Percentiles rank a stretch among this genome's conserved stretches.
phyloP scores from a whole-genome alignment of 805 yeast species.

The Maudiozyma turicensis region DNA sequence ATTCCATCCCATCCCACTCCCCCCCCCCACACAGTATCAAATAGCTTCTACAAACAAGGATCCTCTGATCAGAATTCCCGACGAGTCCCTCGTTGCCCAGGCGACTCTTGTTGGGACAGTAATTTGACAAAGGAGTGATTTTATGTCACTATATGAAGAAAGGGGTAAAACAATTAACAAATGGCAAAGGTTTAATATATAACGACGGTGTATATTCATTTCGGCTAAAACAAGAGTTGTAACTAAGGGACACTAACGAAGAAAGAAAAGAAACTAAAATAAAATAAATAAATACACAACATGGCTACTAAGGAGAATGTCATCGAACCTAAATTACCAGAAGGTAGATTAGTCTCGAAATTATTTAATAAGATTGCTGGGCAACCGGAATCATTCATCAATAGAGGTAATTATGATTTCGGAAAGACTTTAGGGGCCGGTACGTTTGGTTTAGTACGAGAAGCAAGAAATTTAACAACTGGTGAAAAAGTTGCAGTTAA shows the following conservation, averaged over 20 bases:
- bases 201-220: too few species aligned
- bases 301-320: not conserved
- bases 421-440: conserved; percentile 91
- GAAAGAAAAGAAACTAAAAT: not conserved
- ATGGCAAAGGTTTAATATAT: too few species aligned
- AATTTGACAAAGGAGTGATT: too few species aligned
- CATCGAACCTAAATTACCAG: conserved; percentile 16
- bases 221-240: not conserved
- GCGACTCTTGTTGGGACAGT: too few species aligned
- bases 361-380: conserved; percentile 50
- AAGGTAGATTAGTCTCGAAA: conserved; percentile 30
- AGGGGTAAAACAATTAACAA: too few species aligned
- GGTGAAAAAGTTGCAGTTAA: conserved; percentile 80
- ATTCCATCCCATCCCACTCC: too few species aligned
- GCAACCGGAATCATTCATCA: conserved; percentile 59
- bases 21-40: too few species aligned
- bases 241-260: not conserved
- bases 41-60: too few species aligned
- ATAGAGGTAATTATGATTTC: conserved; percentile 63
- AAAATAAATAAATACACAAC: not conserved
- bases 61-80: too few species aligned
- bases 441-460: conserved; percentile 83
- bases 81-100: too few species aligned
- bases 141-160: too few species aligned
- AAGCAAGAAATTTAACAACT: conserved; percentile 46